Evolutionary conservation across 2,329 filamentous ascomycete species (phyloP), one percentile per base, ranked within the genome.

Genomic region (Verticillium nonalfalfae): DNA sequence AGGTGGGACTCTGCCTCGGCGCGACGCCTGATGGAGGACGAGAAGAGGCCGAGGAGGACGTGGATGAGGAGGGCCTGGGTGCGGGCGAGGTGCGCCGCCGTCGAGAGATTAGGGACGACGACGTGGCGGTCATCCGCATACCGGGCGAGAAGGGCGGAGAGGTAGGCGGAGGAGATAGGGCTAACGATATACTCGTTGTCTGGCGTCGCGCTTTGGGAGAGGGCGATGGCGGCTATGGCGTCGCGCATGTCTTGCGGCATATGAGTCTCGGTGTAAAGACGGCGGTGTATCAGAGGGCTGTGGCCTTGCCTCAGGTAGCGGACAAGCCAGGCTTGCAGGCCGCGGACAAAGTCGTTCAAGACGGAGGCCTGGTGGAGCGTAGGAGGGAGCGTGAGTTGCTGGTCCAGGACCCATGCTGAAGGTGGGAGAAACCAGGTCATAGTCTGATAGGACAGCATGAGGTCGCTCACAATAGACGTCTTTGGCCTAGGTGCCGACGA

Each of bases 21-120:
- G 11, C 68, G 65, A 15, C 67, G 66, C 7, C 61, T 60, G 2
- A 70, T 57, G 45, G 68, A 64, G 1, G 68, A 67, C 15, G 70
- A 68, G 21, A 68, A 64, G 2, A 70, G 67, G 5, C 65, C 66
- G 15, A 70, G 64, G n/a, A 67, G 58, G 40, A 60, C 63, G 60
- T 70, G 70, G 4, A 63, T 59, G 9, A 68, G 36, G 2, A 70
- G 60, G 5, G 69, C 64, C 4, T 69, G 68, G 1, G 70, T 66
- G 13, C 69, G 64, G 1, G 67, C 61, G 1, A 71, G 58, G 1
- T 69, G 66, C 3, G 60, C 58, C 7, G 9, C 35, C 7, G 63
- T 62, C 7, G 56, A 57, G 13, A 62, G 57, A 58, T 56, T 35
- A 14, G 56, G 56, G 36, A 55, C 59, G 9, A 62, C 5, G 4